Conservation (phyloP, 805 yeast genomes). For the Cyberlindnera maritima region DNA sequence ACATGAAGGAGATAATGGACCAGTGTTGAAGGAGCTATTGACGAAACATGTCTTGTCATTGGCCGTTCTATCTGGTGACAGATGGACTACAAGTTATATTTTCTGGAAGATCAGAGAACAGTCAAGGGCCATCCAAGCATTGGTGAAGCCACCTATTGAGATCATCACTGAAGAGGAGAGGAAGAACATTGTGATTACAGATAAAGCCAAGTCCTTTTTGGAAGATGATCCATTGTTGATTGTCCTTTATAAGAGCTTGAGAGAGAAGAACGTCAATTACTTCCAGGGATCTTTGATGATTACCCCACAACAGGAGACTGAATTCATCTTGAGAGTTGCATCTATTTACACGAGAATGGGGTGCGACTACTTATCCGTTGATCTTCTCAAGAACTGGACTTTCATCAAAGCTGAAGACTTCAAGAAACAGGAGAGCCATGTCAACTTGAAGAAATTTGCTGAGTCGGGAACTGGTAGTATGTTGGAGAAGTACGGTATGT, state of each 20-base stretch:
- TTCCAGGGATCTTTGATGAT: constrained; percentile 45
- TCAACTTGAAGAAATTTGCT: constrained; percentile 7
- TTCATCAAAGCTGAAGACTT: constrained; percentile 37
- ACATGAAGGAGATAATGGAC: constrained; percentile 62
- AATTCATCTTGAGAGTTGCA: constrained; percentile 59
- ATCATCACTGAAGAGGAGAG: constrained; percentile 33
- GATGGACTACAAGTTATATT: constrained; percentile 83
- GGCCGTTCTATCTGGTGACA: constrained; percentile 61
- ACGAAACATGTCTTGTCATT: constrained; percentile 48
- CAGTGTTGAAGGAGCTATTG: constrained; percentile 48
- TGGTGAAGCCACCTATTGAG: constrained; percentile 53
- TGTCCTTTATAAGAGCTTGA: constrained; percentile 58
- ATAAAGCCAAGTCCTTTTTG: constrained; percentile 41
- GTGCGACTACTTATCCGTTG: constrained; percentile 73
- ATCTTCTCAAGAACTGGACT: constrained; percentile 64
- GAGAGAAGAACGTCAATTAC: constrained; percentile 50
- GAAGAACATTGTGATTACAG: constrained; percentile 17
- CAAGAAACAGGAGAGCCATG: constrained; percentile 17
- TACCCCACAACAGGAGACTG: constrained; percentile 50
- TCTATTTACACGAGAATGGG: constrained; percentile 84
- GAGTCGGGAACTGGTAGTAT: constrained; percentile 11
- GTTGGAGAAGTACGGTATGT: constrained; percentile 26
- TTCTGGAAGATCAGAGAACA: constrained; percentile 61
- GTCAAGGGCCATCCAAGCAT: constrained; percentile 55
- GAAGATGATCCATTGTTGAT: constrained; percentile 83